Percentiles rank a stretch among this genome's conserved stretches.
Evolutionary conservation across 2,329 filamentous ascomycete genomes (phyloP).

Genomic region (Helminthosporium solani): DNA sequence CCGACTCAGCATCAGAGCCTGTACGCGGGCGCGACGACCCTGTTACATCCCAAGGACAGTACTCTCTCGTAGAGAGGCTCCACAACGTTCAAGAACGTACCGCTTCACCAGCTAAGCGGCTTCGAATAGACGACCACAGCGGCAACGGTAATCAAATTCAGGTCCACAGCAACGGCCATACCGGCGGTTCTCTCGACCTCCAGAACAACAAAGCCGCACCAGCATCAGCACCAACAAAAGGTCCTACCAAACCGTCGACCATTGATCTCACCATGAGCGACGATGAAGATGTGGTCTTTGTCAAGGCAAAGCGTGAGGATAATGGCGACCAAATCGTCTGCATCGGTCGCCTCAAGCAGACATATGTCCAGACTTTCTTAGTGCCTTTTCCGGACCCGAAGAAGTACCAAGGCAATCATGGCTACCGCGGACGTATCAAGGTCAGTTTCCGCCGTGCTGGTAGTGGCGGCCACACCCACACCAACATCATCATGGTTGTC

Average conservation of each 20-base stretch:
- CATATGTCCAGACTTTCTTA: conserved; percentile 64
- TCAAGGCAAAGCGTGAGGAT: conserved; percentile 49
- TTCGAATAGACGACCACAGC: conserved; percentile 28
- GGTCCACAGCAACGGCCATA: conserved; percentile 20
- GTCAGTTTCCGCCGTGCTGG: conserved; percentile 63
- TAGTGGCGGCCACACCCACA: conserved; percentile 33
- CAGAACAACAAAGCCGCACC: conserved; percentile 27
- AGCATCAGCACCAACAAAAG: neutral
- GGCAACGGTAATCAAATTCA: too few species aligned
- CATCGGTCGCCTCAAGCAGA: conserved; percentile 72
- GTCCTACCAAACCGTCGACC: conserved; percentile 9
- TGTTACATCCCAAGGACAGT: conserved; percentile 46
- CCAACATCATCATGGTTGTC: conserved; percentile 71
- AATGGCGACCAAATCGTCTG: conserved; percentile 72
- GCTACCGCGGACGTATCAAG: conserved; percentile 67
- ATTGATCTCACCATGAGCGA: conserved; percentile 44
- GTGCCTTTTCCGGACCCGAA: conserved; percentile 70
- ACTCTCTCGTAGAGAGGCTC: conserved; percentile 69
- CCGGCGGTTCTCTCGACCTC: conserved; percentile 46
- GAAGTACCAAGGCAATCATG: conserved; percentile 58
- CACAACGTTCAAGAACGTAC: conserved; percentile 72
- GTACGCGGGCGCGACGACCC: conserved; percentile 27
- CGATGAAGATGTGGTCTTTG: conserved; percentile 60
- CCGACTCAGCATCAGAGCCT: conserved; percentile 11
- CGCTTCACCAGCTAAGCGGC: conserved; percentile 49